phyloP scores from a whole-genome alignment of 2,329 filamentous ascomycete genomes.

The Amphichorda felina region DNA sequence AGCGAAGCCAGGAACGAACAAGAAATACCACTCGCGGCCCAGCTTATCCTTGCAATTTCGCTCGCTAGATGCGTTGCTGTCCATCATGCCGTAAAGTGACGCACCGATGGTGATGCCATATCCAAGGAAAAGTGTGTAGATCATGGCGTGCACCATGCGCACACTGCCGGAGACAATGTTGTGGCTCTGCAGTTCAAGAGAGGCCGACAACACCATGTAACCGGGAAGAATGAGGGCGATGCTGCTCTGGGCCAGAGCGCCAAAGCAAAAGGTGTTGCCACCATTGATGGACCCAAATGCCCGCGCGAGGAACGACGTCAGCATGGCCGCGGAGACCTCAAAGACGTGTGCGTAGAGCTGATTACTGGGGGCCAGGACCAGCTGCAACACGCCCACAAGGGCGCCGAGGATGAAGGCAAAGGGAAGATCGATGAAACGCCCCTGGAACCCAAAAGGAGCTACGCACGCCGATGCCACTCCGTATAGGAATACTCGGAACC shows the following conservation, averaged over 20 bases:
- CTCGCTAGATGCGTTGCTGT: slow-evolving; percentile 35
- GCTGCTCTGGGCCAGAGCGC: slow-evolving; percentile 58
- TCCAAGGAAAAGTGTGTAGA: slow-evolving; percentile 63
- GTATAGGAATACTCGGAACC: slow-evolving; percentile 53
- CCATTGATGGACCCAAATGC: slow-evolving; percentile 53
- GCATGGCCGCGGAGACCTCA: slow-evolving; percentile 42
- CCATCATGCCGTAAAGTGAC: slow-evolving; percentile 52
- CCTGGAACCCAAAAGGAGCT: slow-evolving; percentile 70
- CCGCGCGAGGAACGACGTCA: slow-evolving; percentile 59
- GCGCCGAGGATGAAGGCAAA: slow-evolving; percentile 66
- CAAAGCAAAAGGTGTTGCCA: slow-evolving; percentile 56
- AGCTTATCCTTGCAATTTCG: slow-evolving; percentile 33
- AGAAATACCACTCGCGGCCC: slow-evolving; percentile 39
- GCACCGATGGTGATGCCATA: slow-evolving; percentile 64
- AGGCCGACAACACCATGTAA: slow-evolving; percentile 31
- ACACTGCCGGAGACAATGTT: slow-evolving; percentile 62
- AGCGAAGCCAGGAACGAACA: slow-evolving; percentile 66
- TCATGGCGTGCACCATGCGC: slow-evolving; percentile 64
- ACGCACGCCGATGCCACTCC: slow-evolving; percentile 67
- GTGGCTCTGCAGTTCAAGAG: slow-evolving; percentile 56
- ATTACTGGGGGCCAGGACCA: slow-evolving; percentile 62
- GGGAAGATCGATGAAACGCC: slow-evolving; percentile 66
- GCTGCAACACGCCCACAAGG: slow-evolving; percentile 61
- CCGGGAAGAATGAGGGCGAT: slow-evolving; percentile 66
- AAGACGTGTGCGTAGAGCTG: slow-evolving; percentile 51